phyloP scores from a whole-genome alignment of 164 flowering plant species.

The Macadamia tetraphylla region DNA sequence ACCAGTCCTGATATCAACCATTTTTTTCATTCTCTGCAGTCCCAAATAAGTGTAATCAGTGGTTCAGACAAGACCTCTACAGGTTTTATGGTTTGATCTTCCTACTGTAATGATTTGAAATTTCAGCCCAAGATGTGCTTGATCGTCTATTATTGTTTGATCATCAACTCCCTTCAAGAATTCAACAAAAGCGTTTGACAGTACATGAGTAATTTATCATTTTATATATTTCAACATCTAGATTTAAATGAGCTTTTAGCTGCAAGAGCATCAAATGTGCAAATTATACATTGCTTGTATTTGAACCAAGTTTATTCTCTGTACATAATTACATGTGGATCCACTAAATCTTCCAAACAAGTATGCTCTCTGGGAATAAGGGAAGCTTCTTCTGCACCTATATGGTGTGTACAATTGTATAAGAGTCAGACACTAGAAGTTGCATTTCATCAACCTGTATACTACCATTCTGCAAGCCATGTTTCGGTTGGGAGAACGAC shows the following conservation, averaged over 20 bases:
- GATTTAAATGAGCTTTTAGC: not conserved
- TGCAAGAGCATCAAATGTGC: not conserved
- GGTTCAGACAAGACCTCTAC: no score
- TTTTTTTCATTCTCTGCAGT: no score
- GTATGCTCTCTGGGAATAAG: not conserved
- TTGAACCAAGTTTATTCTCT: not conserved
- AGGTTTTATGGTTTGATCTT: no score
- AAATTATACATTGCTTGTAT: not conserved
- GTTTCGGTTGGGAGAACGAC: not conserved
- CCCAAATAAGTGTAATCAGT: no score
- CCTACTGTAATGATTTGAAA: no score
- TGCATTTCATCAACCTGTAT: not conserved
- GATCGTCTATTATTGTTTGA: no score
- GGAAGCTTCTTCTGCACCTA: not conserved
- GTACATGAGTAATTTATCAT: no score
- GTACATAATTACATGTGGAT: conserved; percentile 1
- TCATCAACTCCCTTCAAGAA: no score
- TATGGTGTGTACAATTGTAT: not conserved
- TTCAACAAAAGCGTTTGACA: no score
- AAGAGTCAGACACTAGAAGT: not conserved
- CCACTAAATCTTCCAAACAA: not conserved
- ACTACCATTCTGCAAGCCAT: not conserved
- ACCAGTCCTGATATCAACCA: no score
- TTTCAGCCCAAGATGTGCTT: no score
- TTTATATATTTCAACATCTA: no score